phyloP scores from a whole-genome alignment of 352 stramenopile genomes.

The Halophytophthora polymorphica region DNA sequence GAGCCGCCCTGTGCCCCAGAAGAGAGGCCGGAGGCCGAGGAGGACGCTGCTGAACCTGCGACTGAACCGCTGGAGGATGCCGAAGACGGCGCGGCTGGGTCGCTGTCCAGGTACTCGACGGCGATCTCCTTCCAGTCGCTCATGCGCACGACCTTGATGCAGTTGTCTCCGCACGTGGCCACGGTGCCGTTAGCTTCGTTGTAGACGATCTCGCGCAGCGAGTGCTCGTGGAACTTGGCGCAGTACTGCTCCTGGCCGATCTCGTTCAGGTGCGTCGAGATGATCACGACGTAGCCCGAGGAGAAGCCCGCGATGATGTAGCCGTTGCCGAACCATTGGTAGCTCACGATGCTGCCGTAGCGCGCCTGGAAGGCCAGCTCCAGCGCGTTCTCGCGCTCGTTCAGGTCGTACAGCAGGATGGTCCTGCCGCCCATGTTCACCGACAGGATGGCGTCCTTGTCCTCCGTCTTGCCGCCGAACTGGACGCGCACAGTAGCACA shows the following conservation, averaged over 20 bases:
- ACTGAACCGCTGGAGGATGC: conserved; percentile 12
- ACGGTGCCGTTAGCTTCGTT: conserved; percentile 83
- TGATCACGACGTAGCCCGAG: conserved; percentile 88
- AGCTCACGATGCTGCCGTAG: conserved; percentile 88
- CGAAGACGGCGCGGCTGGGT: conserved; percentile 18
- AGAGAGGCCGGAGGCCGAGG: neutral
- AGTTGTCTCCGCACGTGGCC: conserved; percentile 84
- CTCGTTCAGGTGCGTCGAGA: conserved; percentile 88
- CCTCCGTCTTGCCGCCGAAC: conserved; percentile 70
- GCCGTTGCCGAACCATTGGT: conserved; percentile 88
- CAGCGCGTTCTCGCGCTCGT: conserved; percentile 86
- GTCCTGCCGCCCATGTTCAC: conserved; percentile 90
- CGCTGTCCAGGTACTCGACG: conserved; percentile 69
- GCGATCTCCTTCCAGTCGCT: conserved; percentile 87
- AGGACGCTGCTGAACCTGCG: neutral
- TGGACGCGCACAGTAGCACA: conserved; percentile 17
- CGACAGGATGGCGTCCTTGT: conserved; percentile 77
- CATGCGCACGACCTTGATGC: conserved; percentile 91
- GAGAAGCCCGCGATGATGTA: conserved; percentile 91
- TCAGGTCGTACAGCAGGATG: conserved; percentile 86
- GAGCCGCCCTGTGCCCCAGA: too few relatives aligned
- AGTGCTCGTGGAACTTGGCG: conserved; percentile 79
- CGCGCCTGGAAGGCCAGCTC: conserved; percentile 89
- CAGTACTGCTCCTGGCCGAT: conserved; percentile 88
- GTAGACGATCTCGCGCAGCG: conserved; percentile 74